Base-by-base conservation (phyloP, 1,284 basidiomycete genomes). In the Cutaneotrichosporon cyanovorans region DNA sequence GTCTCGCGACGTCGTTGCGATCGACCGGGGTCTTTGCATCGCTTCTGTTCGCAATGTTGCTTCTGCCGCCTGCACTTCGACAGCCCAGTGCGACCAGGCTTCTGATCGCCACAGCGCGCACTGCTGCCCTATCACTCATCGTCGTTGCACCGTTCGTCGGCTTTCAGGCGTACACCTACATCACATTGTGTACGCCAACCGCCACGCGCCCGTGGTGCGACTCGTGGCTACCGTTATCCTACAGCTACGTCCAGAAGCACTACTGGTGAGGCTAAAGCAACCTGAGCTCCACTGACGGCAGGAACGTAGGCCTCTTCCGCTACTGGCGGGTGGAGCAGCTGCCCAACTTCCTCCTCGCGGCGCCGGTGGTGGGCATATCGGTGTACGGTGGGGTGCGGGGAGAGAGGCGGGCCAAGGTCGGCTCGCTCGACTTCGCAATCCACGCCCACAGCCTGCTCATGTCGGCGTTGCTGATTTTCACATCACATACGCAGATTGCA, bases 401-500 rank as follows among this genome's bases (percentile, higher is more conserved):
- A 3, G 11, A 20, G 6, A 19, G 20, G 32, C 22, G 25, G 15
- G 14, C 18, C 8, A 19, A 10, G 15, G 19, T n/a, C n/a, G n/a
- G 18, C 18, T 11, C 30, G 12, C 11, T 37, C 35, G 30, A 30
- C 18, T 15, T 33, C 0, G 85, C 87, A 0, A 82, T 88, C 66
- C 78, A 82, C 0, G 70, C 88, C 14, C 81, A 90, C 57, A 80
- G 84, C 18, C 62, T 81, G 15, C 56, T 79, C 28, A 72, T 86
- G 40, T 76, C 78, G 7, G 63, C 76, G 22, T 72, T 85, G 16
- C 75, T 97, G 18, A 73, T 92, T 9, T 79, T 92, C 60, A 77
- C 79, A 5, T 85, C 90, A 0, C 89, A 98, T 62, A 85, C 85
- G 1, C 93, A 98, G 65, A 97, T 97, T 54, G 76, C 84, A 2